Conservation (phyloP, 2,329 filamentous ascomycete species). For the Cryphonectria radicalis region DNA sequence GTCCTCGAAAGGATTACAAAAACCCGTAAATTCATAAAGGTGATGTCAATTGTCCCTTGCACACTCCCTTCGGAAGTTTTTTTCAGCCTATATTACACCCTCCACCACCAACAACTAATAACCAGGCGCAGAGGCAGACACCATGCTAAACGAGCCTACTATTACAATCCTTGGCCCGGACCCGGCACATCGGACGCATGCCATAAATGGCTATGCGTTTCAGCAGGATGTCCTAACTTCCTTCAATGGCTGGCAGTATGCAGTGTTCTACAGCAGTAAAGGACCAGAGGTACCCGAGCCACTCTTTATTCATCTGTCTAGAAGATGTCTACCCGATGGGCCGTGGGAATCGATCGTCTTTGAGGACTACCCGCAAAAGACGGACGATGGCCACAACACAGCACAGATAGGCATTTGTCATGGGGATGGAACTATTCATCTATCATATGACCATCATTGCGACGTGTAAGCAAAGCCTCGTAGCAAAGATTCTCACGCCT, state of each 20-base stretch:
- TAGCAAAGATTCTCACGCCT: slow-evolving; percentile 14
- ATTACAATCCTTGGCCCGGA: slow-evolving; percentile 42
- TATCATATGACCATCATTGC: slow-evolving; percentile 57
- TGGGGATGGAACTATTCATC: slow-evolving; percentile 56
- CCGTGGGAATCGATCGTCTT: slow-evolving; percentile 53
- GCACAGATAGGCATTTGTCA: slow-evolving; percentile 55
- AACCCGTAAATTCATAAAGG: neutral
- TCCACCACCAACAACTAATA: neutral
- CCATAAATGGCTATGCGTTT: slow-evolving; percentile 53
- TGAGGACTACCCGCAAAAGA: slow-evolving; percentile 53
- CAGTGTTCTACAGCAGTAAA: slow-evolving; percentile 47
- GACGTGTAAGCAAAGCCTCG: slow-evolving; percentile 37
- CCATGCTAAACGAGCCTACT: slow-evolving; percentile 36
- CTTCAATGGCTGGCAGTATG: slow-evolving; percentile 54
- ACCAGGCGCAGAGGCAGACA: neutral
- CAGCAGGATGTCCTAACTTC: slow-evolving; percentile 53
- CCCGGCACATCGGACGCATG: slow-evolving; percentile 41
- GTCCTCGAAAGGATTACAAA: neutral
- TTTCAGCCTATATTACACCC: neutral
- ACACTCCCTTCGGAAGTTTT: neutral
- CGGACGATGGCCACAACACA: slow-evolving; percentile 57
- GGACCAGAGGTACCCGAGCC: slow-evolving; percentile 36
- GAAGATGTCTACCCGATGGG: slow-evolving; percentile 45
- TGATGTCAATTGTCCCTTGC: neutral
- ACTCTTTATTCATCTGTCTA: slow-evolving; percentile 50